Evolutionary conservation across 139 green algal species (phyloP).

Genomic region (Zygnema circumcarinatum): DNA sequence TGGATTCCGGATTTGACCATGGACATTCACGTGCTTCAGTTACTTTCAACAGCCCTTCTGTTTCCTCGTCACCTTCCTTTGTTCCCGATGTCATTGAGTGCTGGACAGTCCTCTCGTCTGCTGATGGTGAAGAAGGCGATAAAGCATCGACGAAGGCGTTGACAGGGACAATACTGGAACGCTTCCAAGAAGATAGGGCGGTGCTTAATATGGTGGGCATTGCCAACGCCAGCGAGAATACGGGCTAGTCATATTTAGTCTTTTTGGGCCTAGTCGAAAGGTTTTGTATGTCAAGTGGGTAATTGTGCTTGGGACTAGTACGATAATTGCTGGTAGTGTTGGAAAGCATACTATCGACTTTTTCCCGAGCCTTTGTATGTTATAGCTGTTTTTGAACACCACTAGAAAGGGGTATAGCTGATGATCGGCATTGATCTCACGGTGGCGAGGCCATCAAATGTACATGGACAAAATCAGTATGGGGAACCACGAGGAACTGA

Average conservation of each 20-base stretch:
- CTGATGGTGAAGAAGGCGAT: neutral
- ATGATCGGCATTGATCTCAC: too few relatives aligned
- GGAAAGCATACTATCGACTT: too few relatives aligned
- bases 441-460: too few relatives aligned
- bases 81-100: conserved; percentile 32
- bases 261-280: too few relatives aligned
- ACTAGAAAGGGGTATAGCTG: too few relatives aligned
- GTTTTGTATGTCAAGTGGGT: too few relatives aligned
- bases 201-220: conserved; percentile 49
- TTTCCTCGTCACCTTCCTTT: conserved; percentile 37
- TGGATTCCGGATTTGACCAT: conserved; percentile 24
- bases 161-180: conserved; percentile 43
- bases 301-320: too few relatives aligned
- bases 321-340: too few relatives aligned
- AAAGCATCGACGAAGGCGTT: neutral
- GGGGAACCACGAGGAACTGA: too few relatives aligned
- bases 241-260: neutral
- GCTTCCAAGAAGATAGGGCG: conserved; percentile 52
- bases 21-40: conserved; percentile 28
- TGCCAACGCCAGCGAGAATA: conserved; percentile 34
- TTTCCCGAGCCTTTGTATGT: too few relatives aligned
- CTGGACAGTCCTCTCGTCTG: conserved; percentile 20
- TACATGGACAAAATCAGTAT: too few relatives aligned
- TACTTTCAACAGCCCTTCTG: conserved; percentile 42
- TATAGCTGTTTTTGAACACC: too few relatives aligned